Percentiles rank a stretch among this genome's conserved stretches.
These are phyloP conservation scores for Rubia peregrina DNA, from an alignment of 305 asterid species.

Conservation along the genomic window DNA sequence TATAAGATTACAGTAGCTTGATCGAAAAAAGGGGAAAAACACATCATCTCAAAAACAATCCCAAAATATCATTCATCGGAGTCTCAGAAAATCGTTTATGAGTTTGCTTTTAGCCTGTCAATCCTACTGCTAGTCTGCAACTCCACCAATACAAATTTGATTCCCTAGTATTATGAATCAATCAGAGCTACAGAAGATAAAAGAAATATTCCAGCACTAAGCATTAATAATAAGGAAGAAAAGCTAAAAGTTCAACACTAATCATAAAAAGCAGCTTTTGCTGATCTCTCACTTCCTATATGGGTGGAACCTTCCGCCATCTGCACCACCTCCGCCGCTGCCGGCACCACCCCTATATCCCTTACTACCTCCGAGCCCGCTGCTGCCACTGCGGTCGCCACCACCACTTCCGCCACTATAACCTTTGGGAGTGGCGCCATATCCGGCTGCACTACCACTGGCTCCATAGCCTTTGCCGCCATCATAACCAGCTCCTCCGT, in stretches of 20 bases:
- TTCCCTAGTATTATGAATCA: neutral
- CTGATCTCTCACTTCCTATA: constrained; percentile 48
- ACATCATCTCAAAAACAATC: neutral
- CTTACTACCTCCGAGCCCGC: constrained; percentile 24
- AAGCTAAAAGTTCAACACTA: neutral
- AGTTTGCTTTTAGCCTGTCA: neutral
- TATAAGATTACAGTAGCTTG: neutral
- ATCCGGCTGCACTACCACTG: constrained; percentile 17
- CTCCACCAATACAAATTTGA: neutral
- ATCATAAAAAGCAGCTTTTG: neutral
- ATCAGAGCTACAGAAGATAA: neutral
- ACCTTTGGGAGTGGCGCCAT: constrained; percentile 18
- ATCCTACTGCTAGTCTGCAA: neutral
- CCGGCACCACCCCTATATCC: constrained; percentile 37
- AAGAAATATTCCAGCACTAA: neutral
- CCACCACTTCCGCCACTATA: constrained; percentile 20
- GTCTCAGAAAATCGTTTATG: neutral
- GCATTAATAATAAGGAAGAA: neutral
- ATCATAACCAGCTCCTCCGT: constrained; percentile 23
- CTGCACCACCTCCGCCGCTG: constrained; percentile 23
- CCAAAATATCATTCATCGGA: neutral
- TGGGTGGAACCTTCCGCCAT: constrained; percentile 70
- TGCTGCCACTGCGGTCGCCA: constrained; percentile 17
- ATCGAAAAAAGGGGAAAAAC: too few relatives aligned
- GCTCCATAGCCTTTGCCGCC: constrained; percentile 20